These are phyloP conservation scores for Ampelocalamus luodianensis DNA, from an alignment of 176 grass and related monocot species.

Conservation along the genomic window DNA sequence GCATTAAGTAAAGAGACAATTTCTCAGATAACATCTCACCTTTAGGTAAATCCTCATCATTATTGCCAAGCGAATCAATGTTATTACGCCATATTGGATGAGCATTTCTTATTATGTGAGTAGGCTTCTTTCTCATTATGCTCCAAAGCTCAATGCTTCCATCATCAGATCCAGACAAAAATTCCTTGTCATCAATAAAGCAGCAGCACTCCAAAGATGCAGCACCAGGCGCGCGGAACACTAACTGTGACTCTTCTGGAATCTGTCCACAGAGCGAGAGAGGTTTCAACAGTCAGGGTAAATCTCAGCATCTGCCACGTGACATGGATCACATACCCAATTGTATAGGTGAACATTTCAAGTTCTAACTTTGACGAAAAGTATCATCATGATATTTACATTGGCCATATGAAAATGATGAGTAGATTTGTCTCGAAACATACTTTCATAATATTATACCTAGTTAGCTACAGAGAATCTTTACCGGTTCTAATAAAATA, in stretches of 20 bases:
- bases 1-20: not conserved
- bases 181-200: slow-evolving; percentile 86
- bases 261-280: slow-evolving; percentile 52
- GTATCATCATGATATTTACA: not conserved
- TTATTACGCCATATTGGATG: slow-evolving; percentile 48
- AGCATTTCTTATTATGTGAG: slow-evolving; percentile 80
- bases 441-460: not conserved
- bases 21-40: slow-evolving; percentile 30
- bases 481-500: not conserved
- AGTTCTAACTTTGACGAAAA: not conserved
- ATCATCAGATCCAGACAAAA: slow-evolving; percentile 86
- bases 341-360: too few species aligned
- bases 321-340: not conserved
- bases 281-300: not conserved
- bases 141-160: slow-evolving; percentile 86
- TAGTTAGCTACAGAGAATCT: not conserved
- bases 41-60: slow-evolving; percentile 40
- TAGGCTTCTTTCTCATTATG: slow-evolving; percentile 80
- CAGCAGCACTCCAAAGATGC: slow-evolving; percentile 82
- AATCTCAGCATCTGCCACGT: slow-evolving; percentile 20
- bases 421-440: not conserved
- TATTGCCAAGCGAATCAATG: slow-evolving; percentile 16
- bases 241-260: slow-evolving; percentile 82
- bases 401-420: not conserved
- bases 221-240: slow-evolving; percentile 74